These are phyloP conservation scores for Brassica rapa DNA, from an alignment of 345 rosid genomes.

Conservation along the genomic window DNA sequence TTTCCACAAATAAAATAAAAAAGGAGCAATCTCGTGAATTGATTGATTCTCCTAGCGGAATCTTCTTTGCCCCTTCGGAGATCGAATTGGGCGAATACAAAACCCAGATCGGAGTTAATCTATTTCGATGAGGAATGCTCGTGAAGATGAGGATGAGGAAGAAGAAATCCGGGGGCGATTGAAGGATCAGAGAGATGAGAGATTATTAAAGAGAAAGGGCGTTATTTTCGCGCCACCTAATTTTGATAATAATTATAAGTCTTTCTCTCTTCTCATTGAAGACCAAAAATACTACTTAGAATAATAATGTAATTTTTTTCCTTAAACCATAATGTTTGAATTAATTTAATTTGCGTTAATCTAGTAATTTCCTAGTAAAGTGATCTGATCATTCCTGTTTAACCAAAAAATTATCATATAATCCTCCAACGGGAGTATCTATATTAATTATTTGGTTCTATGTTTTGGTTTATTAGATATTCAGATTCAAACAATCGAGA, in stretches of 20 bases:
- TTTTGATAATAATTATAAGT: constrained; percentile 34
- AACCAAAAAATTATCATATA: not conserved
- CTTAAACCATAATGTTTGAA: not conserved
- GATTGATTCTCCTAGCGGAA: not conserved
- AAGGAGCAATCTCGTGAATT: not conserved
- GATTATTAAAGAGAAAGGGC: constrained; percentile 37
- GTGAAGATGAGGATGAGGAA: not conserved
- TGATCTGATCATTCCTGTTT: not conserved
- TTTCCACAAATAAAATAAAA: not conserved
- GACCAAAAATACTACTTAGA: not conserved
- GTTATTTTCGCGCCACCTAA: constrained; percentile 84
- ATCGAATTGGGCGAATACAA: not conserved
- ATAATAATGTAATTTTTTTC: not conserved
- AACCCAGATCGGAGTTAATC: not conserved
- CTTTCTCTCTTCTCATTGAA: constrained; percentile 2
- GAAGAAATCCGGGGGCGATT: constrained; percentile 23
- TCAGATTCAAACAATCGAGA: too few species aligned
- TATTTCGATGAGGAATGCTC: too few species aligned
- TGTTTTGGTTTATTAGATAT: not conserved
- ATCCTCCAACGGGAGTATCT: not conserved
- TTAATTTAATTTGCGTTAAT: not conserved
- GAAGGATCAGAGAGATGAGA: constrained; percentile 17
- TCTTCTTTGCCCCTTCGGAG: not conserved
- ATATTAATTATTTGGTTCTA: not conserved
- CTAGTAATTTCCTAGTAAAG: not conserved